Conservation (phyloP, 257 asterid genomes). For the Handroanthus guayacan region DNA sequence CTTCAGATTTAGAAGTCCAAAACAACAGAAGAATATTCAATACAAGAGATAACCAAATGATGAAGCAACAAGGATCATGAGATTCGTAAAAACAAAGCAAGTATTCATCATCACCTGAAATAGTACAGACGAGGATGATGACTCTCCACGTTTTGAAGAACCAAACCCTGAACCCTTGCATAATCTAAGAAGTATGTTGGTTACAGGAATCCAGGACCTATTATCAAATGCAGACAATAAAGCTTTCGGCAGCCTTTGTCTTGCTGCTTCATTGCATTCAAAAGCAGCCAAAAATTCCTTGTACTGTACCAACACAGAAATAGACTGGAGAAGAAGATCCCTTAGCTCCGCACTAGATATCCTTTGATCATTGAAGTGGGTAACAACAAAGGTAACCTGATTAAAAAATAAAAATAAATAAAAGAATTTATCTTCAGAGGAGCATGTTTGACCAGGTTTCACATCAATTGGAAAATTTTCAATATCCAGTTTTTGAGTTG, state of each 20-base stretch:
- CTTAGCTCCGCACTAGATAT: slow-evolving; percentile 87
- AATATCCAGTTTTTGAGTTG: slow-evolving; percentile 1
- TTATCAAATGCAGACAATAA: slow-evolving; percentile 83
- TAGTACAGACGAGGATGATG: slow-evolving; percentile 78
- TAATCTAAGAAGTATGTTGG: slow-evolving; percentile 77
- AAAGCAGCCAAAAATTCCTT: slow-evolving; percentile 80
- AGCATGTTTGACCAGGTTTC: not conserved
- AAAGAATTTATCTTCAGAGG: too few species aligned
- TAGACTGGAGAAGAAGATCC: slow-evolving; percentile 97
- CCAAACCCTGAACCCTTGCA: slow-evolving; percentile 91
- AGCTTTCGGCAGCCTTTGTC: slow-evolving; percentile 75
- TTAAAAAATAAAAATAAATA: slow-evolving; percentile 16
- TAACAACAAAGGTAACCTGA: slow-evolving; percentile 86
- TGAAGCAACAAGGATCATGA: slow-evolving; percentile 21
- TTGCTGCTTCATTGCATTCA: slow-evolving; percentile 90
- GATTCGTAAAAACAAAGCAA: slow-evolving; percentile 22
- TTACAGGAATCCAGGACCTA: slow-evolving; percentile 96
- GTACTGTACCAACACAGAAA: slow-evolving; percentile 86
- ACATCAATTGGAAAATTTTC: not conserved
- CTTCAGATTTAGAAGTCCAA: slow-evolving; percentile 42
- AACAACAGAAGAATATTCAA: slow-evolving; percentile 25
- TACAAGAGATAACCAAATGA: slow-evolving; percentile 17
- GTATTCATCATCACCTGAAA: slow-evolving; percentile 63
- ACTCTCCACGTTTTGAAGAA: slow-evolving; percentile 80
- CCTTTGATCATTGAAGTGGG: slow-evolving; percentile 92